Evolutionary conservation across 208 protist genomes (phyloP).

Genomic region (Balamuthia mandrillaris): DNA sequence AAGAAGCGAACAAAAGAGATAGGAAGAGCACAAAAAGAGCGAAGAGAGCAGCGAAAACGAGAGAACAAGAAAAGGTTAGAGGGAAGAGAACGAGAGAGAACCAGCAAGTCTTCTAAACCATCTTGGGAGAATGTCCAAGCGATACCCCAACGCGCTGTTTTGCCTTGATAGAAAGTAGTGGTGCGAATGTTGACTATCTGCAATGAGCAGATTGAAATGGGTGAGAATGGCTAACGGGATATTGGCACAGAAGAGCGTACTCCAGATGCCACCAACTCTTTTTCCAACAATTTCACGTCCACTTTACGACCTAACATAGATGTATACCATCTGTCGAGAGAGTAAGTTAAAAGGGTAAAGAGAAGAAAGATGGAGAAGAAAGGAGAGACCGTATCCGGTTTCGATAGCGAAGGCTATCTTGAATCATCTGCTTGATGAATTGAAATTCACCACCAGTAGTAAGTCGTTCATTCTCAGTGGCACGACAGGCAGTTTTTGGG

Average conservation of each 20-base stretch:
- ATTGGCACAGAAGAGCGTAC: neutral
- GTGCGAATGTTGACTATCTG: neutral
- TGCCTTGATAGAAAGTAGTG: neutral
- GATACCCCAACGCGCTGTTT: neutral
- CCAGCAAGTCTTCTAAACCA: neutral
- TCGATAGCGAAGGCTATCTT: neutral
- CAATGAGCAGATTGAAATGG: too few relatives aligned
- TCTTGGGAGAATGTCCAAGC: neutral
- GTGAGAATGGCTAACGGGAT: neutral
- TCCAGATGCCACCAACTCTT: neutral
- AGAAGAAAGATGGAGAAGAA: too few relatives aligned
- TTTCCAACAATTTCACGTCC: neutral
- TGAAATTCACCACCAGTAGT: neutral
- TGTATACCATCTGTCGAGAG: neutral
- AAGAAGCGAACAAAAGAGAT: too few relatives aligned
- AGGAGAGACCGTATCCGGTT: neutral
- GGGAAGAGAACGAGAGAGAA: neutral
- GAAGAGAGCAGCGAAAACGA: too few relatives aligned
- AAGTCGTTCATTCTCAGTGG: neutral
- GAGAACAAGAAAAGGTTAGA: too few relatives aligned
- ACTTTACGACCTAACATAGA: neutral
- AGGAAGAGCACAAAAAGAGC: too few relatives aligned
- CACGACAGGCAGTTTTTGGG: neutral
- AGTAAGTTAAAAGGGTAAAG: neutral
- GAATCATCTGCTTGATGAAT: neutral